Evolutionary conservation across 805 yeast species (phyloP).

Genomic region (Saturnispora hagleri): DNA sequence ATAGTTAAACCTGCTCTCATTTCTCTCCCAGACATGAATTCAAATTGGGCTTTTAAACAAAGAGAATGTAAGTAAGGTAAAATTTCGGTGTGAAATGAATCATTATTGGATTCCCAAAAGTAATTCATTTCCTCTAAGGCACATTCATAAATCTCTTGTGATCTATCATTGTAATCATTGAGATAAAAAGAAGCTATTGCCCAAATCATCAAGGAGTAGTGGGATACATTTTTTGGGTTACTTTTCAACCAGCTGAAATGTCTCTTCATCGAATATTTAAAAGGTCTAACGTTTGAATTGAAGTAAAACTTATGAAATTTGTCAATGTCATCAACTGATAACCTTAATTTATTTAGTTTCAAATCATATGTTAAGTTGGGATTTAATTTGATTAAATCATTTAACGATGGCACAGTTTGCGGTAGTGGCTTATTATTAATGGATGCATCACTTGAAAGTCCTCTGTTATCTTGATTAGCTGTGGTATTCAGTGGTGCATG

Average conservation of each 20-base stretch:
- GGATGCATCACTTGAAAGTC: not conserved
- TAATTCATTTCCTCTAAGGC: slow-evolving; percentile 12
- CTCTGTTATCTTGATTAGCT: not conserved
- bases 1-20: slow-evolving; percentile 23
- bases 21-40: slow-evolving; percentile 21
- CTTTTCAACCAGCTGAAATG: slow-evolving; percentile 14
- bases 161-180: slow-evolving; percentile 15
- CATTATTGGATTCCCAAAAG: slow-evolving; percentile 15
- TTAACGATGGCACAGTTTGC: not conserved
- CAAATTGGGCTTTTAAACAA: slow-evolving; percentile 20
- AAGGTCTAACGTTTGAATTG: slow-evolving; percentile 8
- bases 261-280: slow-evolving; percentile 16
- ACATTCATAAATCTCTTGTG: slow-evolving; percentile 15
- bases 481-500: not conserved
- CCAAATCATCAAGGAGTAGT: slow-evolving; percentile 21
- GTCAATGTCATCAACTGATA: slow-evolving; percentile 17
- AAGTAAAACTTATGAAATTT: slow-evolving; percentile 17
- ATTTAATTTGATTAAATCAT: slow-evolving; percentile 1
- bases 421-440: not conserved
- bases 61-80: slow-evolving; percentile 22
- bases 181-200: slow-evolving; percentile 14
- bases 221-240: slow-evolving; percentile 16
- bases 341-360: slow-evolving; percentile 13
- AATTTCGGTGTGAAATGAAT: slow-evolving; percentile 13
- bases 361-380: slow-evolving; percentile 7